Percentiles rank a stretch among this genome's conserved stretches.
Evolutionary conservation across 805 yeast genomes (phyloP).

Genomic region (Ogataea nonfermentans): DNA sequence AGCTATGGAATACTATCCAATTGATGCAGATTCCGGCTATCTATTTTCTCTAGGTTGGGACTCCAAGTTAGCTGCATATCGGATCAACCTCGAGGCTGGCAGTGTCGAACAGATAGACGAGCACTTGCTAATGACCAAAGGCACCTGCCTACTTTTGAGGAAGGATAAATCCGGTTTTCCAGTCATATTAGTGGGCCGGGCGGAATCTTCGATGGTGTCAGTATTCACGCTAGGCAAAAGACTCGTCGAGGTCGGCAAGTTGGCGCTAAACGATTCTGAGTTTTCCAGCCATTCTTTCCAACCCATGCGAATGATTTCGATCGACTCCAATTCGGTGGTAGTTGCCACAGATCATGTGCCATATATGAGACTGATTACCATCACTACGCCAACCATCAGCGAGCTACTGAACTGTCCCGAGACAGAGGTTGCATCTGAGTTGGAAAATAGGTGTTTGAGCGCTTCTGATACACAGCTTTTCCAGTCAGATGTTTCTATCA

Average conservation of each 20-base stretch:
- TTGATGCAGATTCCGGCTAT: slow-evolving; percentile 28
- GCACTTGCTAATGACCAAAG: slow-evolving; percentile 45
- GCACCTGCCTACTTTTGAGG: slow-evolving; percentile 46
- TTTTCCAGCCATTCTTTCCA: slow-evolving; percentile 64
- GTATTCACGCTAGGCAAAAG: slow-evolving; percentile 34
- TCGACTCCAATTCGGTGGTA: slow-evolving; percentile 39
- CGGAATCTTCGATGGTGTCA: slow-evolving; percentile 57
- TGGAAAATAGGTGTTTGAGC: slow-evolving; percentile 6
- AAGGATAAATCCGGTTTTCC: slow-evolving; percentile 29
- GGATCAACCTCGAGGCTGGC: slow-evolving; percentile 19
- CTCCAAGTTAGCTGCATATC: slow-evolving; percentile 39
- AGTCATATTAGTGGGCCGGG: slow-evolving; percentile 52
- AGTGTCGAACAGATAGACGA: slow-evolving; percentile 22
- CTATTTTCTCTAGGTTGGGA: slow-evolving; percentile 65
- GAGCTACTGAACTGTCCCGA: slow-evolving; percentile 18
- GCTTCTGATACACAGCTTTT: slow-evolving; percentile 20
- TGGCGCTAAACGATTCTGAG: slow-evolving; percentile 73
- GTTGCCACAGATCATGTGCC: slow-evolving; percentile 80
- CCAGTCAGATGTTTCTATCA: slow-evolving; percentile 27
- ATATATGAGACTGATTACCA: slow-evolving; percentile 63
- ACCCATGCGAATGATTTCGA: slow-evolving; percentile 45
- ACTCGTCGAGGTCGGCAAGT: slow-evolving; percentile 39
- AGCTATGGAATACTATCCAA: slow-evolving; percentile 18
- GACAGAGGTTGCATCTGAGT: slow-evolving; percentile 1
- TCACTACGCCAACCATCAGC: slow-evolving; percentile 39